A percentile compares a stretch with the other conserved stretches of the same genome.
These are phyloP conservation scores for Verticillium dahliae DNA, from an alignment of 2,329 filamentous ascomycete species.

Conservation along the genomic window DNA sequence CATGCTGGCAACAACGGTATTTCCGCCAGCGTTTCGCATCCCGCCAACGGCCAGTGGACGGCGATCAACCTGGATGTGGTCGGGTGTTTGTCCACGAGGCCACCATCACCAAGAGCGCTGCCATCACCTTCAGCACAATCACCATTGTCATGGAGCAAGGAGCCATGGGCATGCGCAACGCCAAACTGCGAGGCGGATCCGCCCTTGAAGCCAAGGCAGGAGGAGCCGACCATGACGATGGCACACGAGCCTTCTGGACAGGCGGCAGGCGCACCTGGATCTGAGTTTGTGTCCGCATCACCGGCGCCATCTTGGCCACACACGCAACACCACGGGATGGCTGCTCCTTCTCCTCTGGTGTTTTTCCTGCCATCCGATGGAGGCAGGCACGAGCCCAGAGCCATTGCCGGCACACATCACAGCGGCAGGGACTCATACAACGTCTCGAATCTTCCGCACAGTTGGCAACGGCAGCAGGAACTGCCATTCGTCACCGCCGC, in stretches of 20 bases:
- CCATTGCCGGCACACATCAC: neutral
- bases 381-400: neutral
- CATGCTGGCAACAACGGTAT: neutral
- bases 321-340: neutral
- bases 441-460: neutral
- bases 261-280: neutral
- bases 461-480: neutral
- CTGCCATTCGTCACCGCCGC: neutral
- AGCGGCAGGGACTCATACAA: neutral
- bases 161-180: neutral
- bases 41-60: too few relatives aligned
- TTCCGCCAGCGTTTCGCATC: neutral
- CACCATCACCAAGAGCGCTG: too few relatives aligned
- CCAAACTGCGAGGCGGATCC: neutral
- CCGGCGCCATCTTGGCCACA: neutral
- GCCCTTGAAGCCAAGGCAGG: neutral
- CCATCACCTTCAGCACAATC: too few relatives aligned
- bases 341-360: neutral
- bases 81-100: too few relatives aligned
- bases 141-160: too few relatives aligned
- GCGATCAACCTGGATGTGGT: too few relatives aligned
- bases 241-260: neutral
- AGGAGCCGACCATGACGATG: neutral
- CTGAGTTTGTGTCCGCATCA: neutral
- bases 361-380: neutral